These are phyloP conservation scores for Chlorophyllum brunneum DNA, from an alignment of 768 basidiomycete species.

Conservation along the genomic window DNA sequence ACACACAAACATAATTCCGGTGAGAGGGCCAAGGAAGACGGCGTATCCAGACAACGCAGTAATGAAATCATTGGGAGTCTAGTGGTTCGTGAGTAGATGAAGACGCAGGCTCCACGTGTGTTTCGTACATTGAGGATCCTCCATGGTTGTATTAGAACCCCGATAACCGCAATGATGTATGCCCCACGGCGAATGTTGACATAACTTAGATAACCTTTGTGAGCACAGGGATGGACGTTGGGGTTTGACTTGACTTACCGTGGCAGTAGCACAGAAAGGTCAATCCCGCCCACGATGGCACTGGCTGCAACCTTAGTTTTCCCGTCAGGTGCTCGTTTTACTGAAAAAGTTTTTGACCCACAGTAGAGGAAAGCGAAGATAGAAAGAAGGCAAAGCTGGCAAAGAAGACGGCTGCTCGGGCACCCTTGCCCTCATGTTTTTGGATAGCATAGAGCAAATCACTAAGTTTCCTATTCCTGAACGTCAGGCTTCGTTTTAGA, in stretches of 20 bases:
- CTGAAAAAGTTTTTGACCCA: slow-evolving; percentile 7
- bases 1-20: slow-evolving; percentile 29
- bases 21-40: slow-evolving; percentile 27
- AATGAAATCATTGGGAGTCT: slow-evolving; percentile 24
- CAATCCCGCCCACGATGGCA: slow-evolving; percentile 31
- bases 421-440: slow-evolving; percentile 22
- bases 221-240: background rate
- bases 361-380: slow-evolving; percentile 26
- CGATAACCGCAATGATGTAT: slow-evolving; percentile 25
- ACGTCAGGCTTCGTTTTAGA: background rate
- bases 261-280: slow-evolving; percentile 26
- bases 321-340: background rate
- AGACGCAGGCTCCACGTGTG: no score
- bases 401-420: slow-evolving; percentile 29
- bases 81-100: background rate
- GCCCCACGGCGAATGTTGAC: slow-evolving; percentile 28
- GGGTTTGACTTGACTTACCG: background rate
- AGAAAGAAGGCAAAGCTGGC: slow-evolving; percentile 27
- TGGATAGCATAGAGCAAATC: slow-evolving; percentile 28
- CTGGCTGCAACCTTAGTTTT: slow-evolving; percentile 22
- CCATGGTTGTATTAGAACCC: slow-evolving; percentile 29
- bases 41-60: slow-evolving; percentile 28
- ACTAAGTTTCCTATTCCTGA: slow-evolving; percentile 23
- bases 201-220: slow-evolving; percentile 13
- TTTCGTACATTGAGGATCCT: slow-evolving; percentile 25